These are phyloP conservation scores for Syzygium aromaticum DNA, from an alignment of 345 rosid species.

Conservation along the genomic window DNA sequence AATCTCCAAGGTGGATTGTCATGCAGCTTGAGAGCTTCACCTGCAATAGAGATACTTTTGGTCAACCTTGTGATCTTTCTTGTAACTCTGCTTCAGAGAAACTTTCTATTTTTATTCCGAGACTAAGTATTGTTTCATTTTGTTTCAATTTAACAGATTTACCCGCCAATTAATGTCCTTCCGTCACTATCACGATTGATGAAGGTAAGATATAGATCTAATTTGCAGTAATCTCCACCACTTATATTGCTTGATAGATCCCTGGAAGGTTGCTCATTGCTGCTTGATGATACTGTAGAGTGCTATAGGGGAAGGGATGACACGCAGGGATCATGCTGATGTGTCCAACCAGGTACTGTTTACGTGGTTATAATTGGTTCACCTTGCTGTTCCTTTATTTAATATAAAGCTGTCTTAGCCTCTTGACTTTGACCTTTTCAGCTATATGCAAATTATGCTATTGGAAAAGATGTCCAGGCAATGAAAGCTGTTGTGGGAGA, in stretches of 20 bases:
- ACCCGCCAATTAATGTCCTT: constrained; percentile 97
- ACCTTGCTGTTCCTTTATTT: background rate
- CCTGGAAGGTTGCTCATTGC: background rate
- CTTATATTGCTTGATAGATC: background rate
- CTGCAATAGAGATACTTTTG: background rate
- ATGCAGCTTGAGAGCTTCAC: background rate
- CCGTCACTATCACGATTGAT: constrained; percentile 94
- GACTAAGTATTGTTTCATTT: background rate
- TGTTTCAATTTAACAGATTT: constrained; percentile 51
- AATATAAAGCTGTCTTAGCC: background rate
- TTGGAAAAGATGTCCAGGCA: constrained; percentile 97
- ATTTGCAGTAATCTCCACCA: background rate
- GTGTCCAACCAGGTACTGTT: constrained; percentile 75
- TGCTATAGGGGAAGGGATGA: constrained; percentile 98
- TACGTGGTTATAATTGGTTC: background rate
- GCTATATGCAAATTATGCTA: constrained; percentile 95
- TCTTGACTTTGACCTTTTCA: constrained; percentile 17
- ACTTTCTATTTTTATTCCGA: background rate
- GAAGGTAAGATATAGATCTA: constrained; percentile 47
- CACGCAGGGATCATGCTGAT: constrained; percentile 86
- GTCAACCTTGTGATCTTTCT: background rate
- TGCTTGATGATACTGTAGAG: constrained; percentile 37
- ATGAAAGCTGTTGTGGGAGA: constrained; percentile 99
- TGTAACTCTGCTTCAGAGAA: background rate
- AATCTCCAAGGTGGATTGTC: background rate